A percentile compares a stretch with the other conserved stretches of the same genome.
phyloP scores from a whole-genome alignment of 257 asterid genomes.

The Voacanga thouarsii region DNA sequence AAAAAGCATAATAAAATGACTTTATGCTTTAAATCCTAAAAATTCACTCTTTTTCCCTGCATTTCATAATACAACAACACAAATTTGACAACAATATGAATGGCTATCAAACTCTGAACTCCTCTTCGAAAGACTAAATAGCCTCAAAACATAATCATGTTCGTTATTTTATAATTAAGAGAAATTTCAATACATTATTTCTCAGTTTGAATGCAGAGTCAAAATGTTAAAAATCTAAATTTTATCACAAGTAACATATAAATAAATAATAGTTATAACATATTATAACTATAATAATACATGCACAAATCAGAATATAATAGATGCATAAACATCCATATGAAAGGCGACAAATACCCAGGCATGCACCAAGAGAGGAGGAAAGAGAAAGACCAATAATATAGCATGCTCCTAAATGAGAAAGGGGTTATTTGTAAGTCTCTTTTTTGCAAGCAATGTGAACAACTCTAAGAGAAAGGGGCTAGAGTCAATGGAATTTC shows the following conservation, averaged over 20 bases:
- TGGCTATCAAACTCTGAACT: constrained; percentile 10
- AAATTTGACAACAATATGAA: constrained; percentile 1
- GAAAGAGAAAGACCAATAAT: constrained; percentile 55
- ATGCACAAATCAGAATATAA: not conserved
- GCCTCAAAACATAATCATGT: not conserved
- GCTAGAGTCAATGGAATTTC: too few species aligned
- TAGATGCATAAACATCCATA: not conserved
- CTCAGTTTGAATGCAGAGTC: too few species aligned
- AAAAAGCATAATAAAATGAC: too few species aligned
- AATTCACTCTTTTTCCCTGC: constrained; percentile 7
- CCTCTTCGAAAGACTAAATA: not conserved
- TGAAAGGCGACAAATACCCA: constrained; percentile 15
- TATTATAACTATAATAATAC: too few species aligned
- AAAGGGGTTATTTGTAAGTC: constrained; percentile 74
- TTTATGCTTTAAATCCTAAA: constrained; percentile 1
- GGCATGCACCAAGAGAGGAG: not conserved
- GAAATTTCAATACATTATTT: constrained; percentile 3
- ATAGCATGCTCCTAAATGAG: constrained; percentile 91
- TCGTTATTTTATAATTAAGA: not conserved
- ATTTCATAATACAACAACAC: not conserved
- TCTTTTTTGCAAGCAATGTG: constrained; percentile 93
- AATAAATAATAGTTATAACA: too few species aligned
- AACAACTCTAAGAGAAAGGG: too few species aligned
- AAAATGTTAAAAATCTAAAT: too few species aligned
- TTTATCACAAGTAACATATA: too few species aligned